phyloP scores from a whole-genome alignment of 2,329 filamentous ascomycete genomes.

The Botrytis hyacinthi region DNA sequence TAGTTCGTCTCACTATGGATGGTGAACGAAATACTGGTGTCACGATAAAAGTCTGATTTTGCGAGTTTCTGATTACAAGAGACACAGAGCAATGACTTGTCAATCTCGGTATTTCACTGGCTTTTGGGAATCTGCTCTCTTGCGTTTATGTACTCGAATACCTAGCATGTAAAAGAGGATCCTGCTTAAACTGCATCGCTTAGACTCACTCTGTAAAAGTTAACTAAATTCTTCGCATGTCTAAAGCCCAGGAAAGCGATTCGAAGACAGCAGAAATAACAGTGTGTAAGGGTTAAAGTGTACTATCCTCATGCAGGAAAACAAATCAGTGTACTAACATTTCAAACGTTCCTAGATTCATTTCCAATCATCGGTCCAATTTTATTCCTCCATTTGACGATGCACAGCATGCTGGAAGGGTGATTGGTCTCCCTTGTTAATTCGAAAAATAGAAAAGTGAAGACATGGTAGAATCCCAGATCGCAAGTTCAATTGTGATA shows the following conservation, averaged over 20 bases:
- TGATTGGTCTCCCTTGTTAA: fast-evolving
- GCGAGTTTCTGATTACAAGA: neutral
- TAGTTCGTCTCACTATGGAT: neutral
- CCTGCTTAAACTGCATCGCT: neutral
- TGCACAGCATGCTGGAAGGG: neutral
- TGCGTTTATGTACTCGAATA: neutral
- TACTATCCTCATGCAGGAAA: neutral
- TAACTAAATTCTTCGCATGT: neutral
- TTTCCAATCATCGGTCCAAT: neutral
- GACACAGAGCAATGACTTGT: neutral
- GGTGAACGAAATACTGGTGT: neutral
- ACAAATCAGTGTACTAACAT: neutral
- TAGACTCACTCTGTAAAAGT: neutral
- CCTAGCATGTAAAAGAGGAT: neutral
- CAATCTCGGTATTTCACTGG: neutral
- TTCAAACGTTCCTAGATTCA: neutral
- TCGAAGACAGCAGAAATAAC: neutral
- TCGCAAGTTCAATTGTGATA: neutral
- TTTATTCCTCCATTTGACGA: neutral
- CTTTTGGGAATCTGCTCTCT: neutral
- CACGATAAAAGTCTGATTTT: neutral
- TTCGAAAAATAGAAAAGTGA: neutral
- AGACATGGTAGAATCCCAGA: neutral
- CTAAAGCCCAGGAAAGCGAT: neutral
- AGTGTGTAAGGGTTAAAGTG: neutral